Evolutionary conservation across 495 filamentous ascomycete genomes (phyloP).

Genomic region (Jackrogersella multiformis): DNA sequence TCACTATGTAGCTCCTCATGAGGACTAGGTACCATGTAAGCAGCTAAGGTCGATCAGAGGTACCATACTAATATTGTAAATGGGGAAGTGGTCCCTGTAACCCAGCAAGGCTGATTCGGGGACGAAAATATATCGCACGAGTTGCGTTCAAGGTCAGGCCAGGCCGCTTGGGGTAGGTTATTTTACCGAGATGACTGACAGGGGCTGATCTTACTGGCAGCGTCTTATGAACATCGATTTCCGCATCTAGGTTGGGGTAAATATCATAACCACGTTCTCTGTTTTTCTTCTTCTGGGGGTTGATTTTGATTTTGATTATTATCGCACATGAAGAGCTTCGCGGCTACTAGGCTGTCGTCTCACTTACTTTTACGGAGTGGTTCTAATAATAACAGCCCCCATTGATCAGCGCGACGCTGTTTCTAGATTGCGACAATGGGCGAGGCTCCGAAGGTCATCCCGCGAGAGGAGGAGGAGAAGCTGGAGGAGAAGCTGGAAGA

Average conservation of each 20-base stretch:
- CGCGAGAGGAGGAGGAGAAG: neutral
- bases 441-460: neutral
- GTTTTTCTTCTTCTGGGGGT: no score
- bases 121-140: neutral
- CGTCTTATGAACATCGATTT: constrained; percentile 1
- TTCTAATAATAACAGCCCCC: neutral
- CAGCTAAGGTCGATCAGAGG: constrained; percentile 8
- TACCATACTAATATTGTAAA: neutral
- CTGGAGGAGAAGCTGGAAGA: constrained; percentile 28
- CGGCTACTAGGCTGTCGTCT: constrained; percentile 15
- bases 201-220: neutral
- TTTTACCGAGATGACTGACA: neutral
- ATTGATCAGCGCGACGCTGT: constrained; percentile 3
- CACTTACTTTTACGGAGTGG: neutral
- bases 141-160: neutral
- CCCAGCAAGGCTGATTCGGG: neutral
- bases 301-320: neutral
- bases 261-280: no score
- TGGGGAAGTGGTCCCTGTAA: neutral
- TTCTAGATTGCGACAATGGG: constrained; percentile 9
- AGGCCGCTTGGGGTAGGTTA: neutral
- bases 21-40: neutral
- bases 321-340: neutral
- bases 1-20: neutral
- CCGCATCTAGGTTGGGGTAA: neutral